These are phyloP conservation scores for Penicillium angulare DNA, from an alignment of 495 filamentous ascomycete species.

Conservation along the genomic window DNA sequence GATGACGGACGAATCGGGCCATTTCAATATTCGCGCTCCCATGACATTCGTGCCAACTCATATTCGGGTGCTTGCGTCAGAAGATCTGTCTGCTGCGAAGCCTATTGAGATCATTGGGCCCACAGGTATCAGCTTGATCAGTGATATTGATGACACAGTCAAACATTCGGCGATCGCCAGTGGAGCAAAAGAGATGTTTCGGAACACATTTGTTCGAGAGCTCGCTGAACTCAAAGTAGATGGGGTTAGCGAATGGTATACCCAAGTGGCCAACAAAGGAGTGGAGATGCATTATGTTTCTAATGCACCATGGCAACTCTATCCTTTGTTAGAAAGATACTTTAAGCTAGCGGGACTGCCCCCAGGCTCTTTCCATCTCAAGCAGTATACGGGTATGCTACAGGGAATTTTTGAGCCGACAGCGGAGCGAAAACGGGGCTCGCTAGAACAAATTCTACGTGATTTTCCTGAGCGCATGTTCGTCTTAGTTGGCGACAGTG, in stretches of 20 bases:
- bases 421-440: conserved; percentile 86
- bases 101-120: conserved; percentile 73
- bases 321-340: conserved; percentile 78
- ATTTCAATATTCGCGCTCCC: conserved; percentile 74
- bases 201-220: conserved; percentile 90
- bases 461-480: conserved; percentile 92
- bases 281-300: conserved; percentile 89
- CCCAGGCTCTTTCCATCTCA: conserved; percentile 86
- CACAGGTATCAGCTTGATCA: conserved; percentile 87
- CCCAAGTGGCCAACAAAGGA: conserved; percentile 67
- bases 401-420: conserved; percentile 98
- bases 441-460: conserved; percentile 76
- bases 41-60: conserved; percentile 90
- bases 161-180: conserved; percentile 88
- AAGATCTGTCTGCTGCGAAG: conserved; percentile 76
- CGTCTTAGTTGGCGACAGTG: conserved; percentile 90
- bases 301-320: conserved; percentile 95
- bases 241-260: conserved; percentile 90
- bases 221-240: conserved; percentile 75
- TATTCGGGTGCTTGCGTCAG: conserved; percentile 80
- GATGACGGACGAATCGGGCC: conserved; percentile 78
- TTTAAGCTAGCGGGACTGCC: conserved; percentile 80
- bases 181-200: conserved; percentile 90
- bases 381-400: conserved; percentile 92
- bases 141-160: conserved; percentile 97